Evolutionary conservation across 2,329 filamentous ascomycete species (phyloP).

Genomic region (Colletotrichum euphorbiae): DNA sequence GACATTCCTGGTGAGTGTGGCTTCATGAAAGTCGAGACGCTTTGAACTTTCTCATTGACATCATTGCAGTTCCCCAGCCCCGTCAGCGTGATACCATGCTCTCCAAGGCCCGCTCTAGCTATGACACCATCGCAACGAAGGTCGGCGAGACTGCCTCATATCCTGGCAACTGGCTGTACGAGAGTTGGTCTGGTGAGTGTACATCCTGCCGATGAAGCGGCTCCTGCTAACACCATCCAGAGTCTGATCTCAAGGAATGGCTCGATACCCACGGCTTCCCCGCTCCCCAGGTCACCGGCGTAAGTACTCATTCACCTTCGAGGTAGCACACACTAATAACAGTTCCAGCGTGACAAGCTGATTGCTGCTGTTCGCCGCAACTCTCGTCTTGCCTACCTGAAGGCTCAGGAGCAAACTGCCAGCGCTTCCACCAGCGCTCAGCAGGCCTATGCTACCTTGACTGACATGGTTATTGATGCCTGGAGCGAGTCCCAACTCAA

Average conservation of each 20-base stretch:
- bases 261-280: constrained; percentile 89
- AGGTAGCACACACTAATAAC: constrained; percentile 39
- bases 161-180: constrained; percentile 95
- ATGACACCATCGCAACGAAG: constrained; percentile 81
- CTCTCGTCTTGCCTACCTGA: constrained; percentile 81
- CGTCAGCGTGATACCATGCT: constrained; percentile 86
- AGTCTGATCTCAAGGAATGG: constrained; percentile 94
- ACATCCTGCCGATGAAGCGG: no score
- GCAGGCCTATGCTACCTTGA: constrained; percentile 78
- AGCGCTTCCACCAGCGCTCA: constrained; percentile 74
- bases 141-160: constrained; percentile 83
- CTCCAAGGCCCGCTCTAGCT: constrained; percentile 81
- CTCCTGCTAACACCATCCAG: constrained; percentile 47
- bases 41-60: neutral
- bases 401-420: constrained; percentile 69
- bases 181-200: constrained; percentile 75
- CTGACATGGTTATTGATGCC: constrained; percentile 85
- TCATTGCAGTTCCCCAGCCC: constrained; percentile 77
- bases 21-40: no score
- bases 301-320: constrained; percentile 43
- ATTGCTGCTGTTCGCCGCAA: constrained; percentile 92
- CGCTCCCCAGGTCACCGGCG: constrained; percentile 81
- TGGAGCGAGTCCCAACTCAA: constrained; percentile 94
- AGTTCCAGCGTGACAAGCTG: constrained; percentile 78
- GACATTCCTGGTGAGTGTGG: constrained; percentile 73